A percentile compares a stretch with the other conserved stretches of the same genome.
Evolutionary conservation across 108 stramenopile genomes (phyloP).

Genomic region (Fragilariopsis cylindrus): DNA sequence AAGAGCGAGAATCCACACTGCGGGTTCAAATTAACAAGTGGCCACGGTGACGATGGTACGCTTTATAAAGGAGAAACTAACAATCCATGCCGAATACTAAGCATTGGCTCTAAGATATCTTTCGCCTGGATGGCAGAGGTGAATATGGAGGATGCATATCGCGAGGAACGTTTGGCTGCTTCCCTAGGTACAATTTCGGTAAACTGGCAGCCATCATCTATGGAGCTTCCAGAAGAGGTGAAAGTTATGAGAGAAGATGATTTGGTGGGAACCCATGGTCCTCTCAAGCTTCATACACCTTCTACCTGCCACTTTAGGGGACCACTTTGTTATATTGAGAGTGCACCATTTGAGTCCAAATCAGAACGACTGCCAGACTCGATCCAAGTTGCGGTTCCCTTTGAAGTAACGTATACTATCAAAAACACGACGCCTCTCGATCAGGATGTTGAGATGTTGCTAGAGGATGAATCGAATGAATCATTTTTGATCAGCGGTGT

Average conservation of each 20-base stretch:
- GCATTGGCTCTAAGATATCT: constrained; percentile 50
- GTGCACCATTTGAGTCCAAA: constrained; percentile 65
- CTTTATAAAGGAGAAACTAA: constrained; percentile 26
- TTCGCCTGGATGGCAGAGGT: constrained; percentile 50
- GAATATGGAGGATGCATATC: constrained; percentile 25
- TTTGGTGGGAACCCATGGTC: constrained; percentile 52
- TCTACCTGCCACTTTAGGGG: constrained; percentile 57
- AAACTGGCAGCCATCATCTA: constrained; percentile 59
- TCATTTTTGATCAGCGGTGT: constrained; percentile 55
- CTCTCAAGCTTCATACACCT: constrained; percentile 42
- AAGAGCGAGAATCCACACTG: constrained; percentile 8
- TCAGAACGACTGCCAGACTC: constrained; percentile 40
- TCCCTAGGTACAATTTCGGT: constrained; percentile 62
- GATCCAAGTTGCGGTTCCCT: constrained; percentile 63
- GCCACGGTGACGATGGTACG: constrained; percentile 16
- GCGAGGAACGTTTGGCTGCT: constrained; percentile 31
- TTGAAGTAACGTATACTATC: constrained; percentile 61
- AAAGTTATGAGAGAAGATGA: constrained; percentile 9
- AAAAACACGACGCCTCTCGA: constrained; percentile 60
- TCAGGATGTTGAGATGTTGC: constrained; percentile 51
- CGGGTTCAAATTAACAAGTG: constrained; percentile 18
- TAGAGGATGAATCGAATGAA: constrained; percentile 34
- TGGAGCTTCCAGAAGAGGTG: constrained; percentile 31
- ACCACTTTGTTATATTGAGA: constrained; percentile 65
- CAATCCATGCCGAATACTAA: constrained; percentile 30